Percentiles rank a stretch among this genome's conserved stretches.
Conservation (phyloP, 768 basidiomycete genomes). For the Rhodotorula paludigena region DNA sequence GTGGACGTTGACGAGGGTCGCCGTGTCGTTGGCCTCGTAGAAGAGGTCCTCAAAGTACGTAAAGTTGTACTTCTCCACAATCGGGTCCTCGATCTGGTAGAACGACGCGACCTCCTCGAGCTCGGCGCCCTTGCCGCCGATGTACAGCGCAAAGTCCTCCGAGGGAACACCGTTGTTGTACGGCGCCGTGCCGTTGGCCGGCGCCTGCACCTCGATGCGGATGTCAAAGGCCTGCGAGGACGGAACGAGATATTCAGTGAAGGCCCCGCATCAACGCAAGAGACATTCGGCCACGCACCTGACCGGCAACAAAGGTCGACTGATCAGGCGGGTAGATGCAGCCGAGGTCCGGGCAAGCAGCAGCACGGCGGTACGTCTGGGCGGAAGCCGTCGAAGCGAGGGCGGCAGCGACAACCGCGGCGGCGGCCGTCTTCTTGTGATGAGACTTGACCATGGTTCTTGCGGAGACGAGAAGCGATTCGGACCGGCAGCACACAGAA, state of each 20-base stretch:
- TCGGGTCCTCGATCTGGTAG: slow-evolving; percentile 43
- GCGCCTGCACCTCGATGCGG: slow-evolving; percentile 48
- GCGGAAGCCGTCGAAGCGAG: slow-evolving; percentile 11
- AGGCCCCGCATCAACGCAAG: neutral
- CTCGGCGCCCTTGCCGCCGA: slow-evolving; percentile 41
- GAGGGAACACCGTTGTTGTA: slow-evolving; percentile 47
- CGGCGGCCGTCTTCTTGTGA: neutral
- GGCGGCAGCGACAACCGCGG: neutral
- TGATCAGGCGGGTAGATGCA: slow-evolving; percentile 41
- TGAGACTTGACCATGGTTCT: neutral
- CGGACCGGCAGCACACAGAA: neutral
- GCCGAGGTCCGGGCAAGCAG: slow-evolving; percentile 33
- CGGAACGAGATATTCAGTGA: slow-evolving; percentile 32
- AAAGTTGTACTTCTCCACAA: slow-evolving; percentile 24
- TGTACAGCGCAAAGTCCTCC: slow-evolving; percentile 44
- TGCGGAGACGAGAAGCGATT: neutral
- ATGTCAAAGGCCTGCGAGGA: slow-evolving; percentile 44
- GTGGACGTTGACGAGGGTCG: slow-evolving; percentile 47
- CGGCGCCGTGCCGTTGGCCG: slow-evolving; percentile 48
- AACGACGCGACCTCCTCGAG: slow-evolving; percentile 41
- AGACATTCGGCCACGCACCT: slow-evolving; percentile 1
- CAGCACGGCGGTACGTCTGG: slow-evolving; percentile 32
- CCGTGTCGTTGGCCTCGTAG: slow-evolving; percentile 42
- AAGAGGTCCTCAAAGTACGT: slow-evolving; percentile 44
- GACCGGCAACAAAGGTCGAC: slow-evolving; percentile 31